Base-by-base conservation (phyloP, 106 monocot species). In the Dendrobium chrysotoxum region DNA sequence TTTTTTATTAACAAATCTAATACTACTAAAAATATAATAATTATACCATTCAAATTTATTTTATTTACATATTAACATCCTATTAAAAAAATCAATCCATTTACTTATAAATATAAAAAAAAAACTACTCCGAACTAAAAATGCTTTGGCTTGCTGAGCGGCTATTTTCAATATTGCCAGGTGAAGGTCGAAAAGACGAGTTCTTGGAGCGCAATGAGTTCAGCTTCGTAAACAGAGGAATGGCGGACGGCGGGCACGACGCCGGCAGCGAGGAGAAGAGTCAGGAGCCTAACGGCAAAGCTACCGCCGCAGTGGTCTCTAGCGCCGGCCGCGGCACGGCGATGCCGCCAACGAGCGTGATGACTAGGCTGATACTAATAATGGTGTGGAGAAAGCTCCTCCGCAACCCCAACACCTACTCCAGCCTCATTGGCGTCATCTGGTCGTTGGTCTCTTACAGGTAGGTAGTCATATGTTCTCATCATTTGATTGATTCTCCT, bases 331-430 rank as follows among this genome's bases (percentile, higher is more conserved):
- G 88, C 67, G 84, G 13, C 0, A 64, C 72, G 77, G 39, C 77
- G 28, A 42, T 85, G 86, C 88, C 91, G 11, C 91, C 91, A 42
- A 83, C 91, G 15, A 91, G 91, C 66, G 91, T 91, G 30, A 91
- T 91, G 88, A 91, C 91, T 8, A 88, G 91, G 72, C 83, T 91
- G 30, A 91, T 91, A 3, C 79, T 91, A 16, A 91, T 91, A 80
- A 91, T 88, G 91, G 91, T 91, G 30, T 91, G 91, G 91, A 81
- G 91, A 77, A 91, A 91, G 86, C 88, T 91, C 38, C 86, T 91
- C 84, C 81, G 91, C 68, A 91, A 91, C 64, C 91, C 91, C 20
- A 91, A 91, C 85, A 91, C 91, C 70, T 91, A 91, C 55, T 91
- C 91, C 79, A 88, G 88, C 83, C 55, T 91, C 16, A 88, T 91